Evolutionary conservation across 257 asterid species (phyloP).

Genomic region (Henckelia pumila): DNA sequence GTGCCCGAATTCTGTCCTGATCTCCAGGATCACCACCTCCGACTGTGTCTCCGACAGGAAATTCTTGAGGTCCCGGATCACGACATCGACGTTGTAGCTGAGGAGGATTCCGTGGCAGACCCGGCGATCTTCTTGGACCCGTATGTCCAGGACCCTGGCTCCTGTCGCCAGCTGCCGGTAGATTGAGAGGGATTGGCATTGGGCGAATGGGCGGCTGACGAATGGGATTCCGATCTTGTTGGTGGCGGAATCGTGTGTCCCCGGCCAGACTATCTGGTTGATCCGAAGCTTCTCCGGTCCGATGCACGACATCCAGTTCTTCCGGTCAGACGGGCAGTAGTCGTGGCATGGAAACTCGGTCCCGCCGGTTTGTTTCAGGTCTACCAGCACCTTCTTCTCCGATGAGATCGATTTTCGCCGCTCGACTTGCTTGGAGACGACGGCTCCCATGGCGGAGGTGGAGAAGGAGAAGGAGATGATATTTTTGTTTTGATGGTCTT

Average conservation of each 20-base stretch:
- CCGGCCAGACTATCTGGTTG: constrained; percentile 86
- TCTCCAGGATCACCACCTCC: constrained; percentile 70
- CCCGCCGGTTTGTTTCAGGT: constrained; percentile 42
- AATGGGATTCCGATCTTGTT: constrained; percentile 71
- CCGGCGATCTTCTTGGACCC: constrained; percentile 68
- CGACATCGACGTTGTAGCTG: constrained; percentile 56
- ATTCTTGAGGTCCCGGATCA: constrained; percentile 54
- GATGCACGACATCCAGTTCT: constrained; percentile 74
- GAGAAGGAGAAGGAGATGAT: background rate
- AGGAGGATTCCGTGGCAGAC: constrained; percentile 81
- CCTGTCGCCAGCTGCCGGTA: constrained; percentile 69
- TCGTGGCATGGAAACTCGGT: constrained; percentile 63
- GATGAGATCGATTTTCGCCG: constrained; percentile 48
- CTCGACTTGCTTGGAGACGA: constrained; percentile 55
- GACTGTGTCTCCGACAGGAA: constrained; percentile 67
- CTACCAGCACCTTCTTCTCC: constrained; percentile 52
- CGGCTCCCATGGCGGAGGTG: constrained; percentile 50
- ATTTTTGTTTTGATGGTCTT: too few species aligned
- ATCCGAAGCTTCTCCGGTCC: constrained; percentile 44
- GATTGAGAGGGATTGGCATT: constrained; percentile 78
- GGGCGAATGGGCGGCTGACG: constrained; percentile 75
- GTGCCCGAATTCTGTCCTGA: constrained; percentile 90
- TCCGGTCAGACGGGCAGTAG: constrained; percentile 52
- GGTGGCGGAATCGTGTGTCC: constrained; percentile 95
- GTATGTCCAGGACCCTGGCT: constrained; percentile 61